Percentiles rank a stretch among this genome's conserved stretches.
phyloP scores from a whole-genome alignment of 2,329 filamentous ascomycete species.

The Trichoderma sp. region DNA sequence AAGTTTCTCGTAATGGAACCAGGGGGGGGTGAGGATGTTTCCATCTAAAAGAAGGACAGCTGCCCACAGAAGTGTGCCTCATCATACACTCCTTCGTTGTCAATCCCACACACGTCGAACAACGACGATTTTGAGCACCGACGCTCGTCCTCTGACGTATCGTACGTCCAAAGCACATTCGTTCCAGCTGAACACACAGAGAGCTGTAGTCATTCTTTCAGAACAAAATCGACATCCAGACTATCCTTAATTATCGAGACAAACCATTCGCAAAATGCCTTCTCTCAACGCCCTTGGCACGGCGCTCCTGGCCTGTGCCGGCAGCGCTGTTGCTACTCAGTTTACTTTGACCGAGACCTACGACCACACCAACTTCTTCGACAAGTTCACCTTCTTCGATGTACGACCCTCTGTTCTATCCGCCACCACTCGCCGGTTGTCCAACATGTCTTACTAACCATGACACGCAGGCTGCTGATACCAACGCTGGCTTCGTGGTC shows the following conservation, averaged over 20 bases:
- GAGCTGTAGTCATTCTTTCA: background rate
- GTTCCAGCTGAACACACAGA: conserved; percentile 26
- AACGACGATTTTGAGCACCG: conserved; percentile 10
- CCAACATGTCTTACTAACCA: background rate
- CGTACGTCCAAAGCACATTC: conserved; percentile 22
- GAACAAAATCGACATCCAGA: background rate
- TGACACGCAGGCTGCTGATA: conserved; percentile 43
- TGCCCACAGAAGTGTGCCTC: conserved; percentile 10
- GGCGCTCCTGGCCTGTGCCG: conserved; percentile 37
- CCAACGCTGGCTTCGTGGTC: conserved; percentile 62
- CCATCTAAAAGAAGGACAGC: conserved; percentile 10
- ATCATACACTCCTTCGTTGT: conserved; percentile 11
- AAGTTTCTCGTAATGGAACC: background rate
- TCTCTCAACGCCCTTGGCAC: conserved; percentile 40
- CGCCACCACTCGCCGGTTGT: background rate
- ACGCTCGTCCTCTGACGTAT: conserved; percentile 19
- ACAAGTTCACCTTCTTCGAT: conserved; percentile 45
- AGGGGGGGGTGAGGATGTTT: conserved; percentile 2
- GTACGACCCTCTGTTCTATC: conserved; percentile 26
- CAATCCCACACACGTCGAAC: background rate
- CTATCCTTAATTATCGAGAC: conserved; percentile 8
- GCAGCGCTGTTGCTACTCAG: conserved; percentile 31
- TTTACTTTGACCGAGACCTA: conserved; percentile 42
- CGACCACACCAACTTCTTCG: conserved; percentile 44
- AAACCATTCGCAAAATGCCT: conserved; percentile 36